phyloP scores from a whole-genome alignment of 2,329 filamentous ascomycete species.

The Albophoma yamanashiensis region DNA sequence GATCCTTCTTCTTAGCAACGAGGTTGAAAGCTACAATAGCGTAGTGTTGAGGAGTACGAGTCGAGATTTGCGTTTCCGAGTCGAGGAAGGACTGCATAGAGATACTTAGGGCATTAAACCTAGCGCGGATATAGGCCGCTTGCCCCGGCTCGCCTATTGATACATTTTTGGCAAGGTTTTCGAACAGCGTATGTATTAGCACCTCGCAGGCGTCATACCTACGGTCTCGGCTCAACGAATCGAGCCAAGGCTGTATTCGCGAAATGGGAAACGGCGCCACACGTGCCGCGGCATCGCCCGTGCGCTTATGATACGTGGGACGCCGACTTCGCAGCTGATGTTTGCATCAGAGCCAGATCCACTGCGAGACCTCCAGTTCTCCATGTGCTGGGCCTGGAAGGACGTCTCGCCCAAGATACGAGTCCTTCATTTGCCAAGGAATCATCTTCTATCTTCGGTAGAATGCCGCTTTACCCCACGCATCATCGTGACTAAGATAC shows the following conservation, averaged over 20 bases:
- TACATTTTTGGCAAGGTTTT: conserved; percentile 45
- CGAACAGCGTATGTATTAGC: conserved; percentile 66
- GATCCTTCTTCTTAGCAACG: conserved; percentile 49
- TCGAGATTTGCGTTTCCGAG: conserved; percentile 29
- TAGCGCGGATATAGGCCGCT: conserved; percentile 52
- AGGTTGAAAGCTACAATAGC: conserved; percentile 56
- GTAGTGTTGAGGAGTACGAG: conserved; percentile 47
- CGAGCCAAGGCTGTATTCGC: conserved; percentile 71
- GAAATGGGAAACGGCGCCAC: conserved; percentile 55
- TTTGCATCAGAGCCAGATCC: too few species aligned
- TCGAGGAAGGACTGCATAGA: conserved; percentile 47
- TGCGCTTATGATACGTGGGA: too few species aligned
- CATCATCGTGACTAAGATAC: too few species aligned
- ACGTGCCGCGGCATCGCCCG: too few species aligned
- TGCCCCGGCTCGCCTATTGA: conserved; percentile 45
- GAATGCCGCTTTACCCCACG: too few species aligned
- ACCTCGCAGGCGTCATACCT: conserved; percentile 71
- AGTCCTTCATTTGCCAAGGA: too few species aligned
- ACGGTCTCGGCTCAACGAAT: conserved; percentile 65
- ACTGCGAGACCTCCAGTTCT: too few species aligned
- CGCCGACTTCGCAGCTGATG: too few species aligned
- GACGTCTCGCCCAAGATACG: too few species aligned
- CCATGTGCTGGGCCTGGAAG: too few species aligned
- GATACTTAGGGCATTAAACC: conserved; percentile 47
- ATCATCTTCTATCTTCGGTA: too few species aligned